These are phyloP conservation scores for Myrmaecium sp. DNA, from an alignment of 2,329 filamentous ascomycete species.

Conservation along the genomic window DNA sequence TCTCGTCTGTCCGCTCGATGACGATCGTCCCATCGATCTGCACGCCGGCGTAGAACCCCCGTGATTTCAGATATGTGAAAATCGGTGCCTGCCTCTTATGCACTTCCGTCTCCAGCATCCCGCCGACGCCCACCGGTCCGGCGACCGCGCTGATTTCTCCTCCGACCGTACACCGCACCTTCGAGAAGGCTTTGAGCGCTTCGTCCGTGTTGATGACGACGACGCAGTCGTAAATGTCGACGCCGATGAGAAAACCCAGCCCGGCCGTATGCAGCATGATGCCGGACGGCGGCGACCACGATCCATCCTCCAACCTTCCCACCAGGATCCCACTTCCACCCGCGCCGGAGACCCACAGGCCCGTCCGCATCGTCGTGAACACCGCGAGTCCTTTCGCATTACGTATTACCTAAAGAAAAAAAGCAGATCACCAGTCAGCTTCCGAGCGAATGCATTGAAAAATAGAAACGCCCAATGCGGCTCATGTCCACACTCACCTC, in stretches of 20 bases:
- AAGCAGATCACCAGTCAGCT: conserved; percentile 1
- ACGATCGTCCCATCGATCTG: conserved; percentile 78
- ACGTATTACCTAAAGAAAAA: conserved; percentile 52
- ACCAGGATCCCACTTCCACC: conserved; percentile 80
- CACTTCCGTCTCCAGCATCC: conserved; percentile 50
- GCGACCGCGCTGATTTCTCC: conserved; percentile 61
- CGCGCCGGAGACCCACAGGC: conserved; percentile 79
- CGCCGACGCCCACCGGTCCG: conserved; percentile 64
- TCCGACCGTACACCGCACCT: conserved; percentile 61
- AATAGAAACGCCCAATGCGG: neutral
- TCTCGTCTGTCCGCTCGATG: conserved; percentile 74
- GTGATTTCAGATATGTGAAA: conserved; percentile 77
- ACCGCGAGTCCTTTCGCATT: conserved; percentile 83
- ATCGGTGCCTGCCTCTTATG: conserved; percentile 54
- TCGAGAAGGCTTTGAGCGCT: conserved; percentile 70
- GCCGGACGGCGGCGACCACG: conserved; percentile 81
- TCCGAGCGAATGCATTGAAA: neutral
- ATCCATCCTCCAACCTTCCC: conserved; percentile 66
- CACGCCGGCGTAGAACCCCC: conserved; percentile 74
- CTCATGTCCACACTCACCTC: conserved; percentile 18
- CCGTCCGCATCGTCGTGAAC: conserved; percentile 90
- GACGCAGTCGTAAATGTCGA: conserved; percentile 93
- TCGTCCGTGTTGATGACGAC: conserved; percentile 79
- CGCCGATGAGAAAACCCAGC: conserved; percentile 75
- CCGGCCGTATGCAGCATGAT: conserved; percentile 82